Evolutionary conservation across 495 filamentous ascomycete genomes (phyloP).

Genomic region (Penicillium simplicissimum): DNA sequence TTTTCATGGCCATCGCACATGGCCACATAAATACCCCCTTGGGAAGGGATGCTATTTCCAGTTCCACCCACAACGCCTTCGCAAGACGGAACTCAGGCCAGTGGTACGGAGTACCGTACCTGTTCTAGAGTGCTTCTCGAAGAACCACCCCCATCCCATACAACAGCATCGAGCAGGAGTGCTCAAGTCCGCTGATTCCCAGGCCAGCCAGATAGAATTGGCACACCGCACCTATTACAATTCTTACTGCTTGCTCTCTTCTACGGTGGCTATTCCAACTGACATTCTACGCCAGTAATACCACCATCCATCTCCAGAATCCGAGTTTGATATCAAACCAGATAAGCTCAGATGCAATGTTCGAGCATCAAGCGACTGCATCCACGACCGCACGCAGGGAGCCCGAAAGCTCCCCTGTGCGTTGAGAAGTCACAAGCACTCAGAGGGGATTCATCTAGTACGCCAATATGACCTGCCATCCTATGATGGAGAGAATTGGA

Average conservation of each 20-base stretch:
- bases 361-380: conserved; percentile 44
- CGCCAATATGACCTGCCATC: conserved; percentile 58
- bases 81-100: neutral
- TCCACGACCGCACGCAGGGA: conserved; percentile 38
- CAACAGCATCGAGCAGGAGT: neutral
- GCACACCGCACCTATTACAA: neutral
- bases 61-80: neutral
- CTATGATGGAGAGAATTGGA: conserved; percentile 46
- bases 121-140: conserved; percentile 6
- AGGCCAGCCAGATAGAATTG: neutral
- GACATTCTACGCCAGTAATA: neutral
- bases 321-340: neutral
- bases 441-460: conserved; percentile 42
- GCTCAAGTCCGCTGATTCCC: neutral
- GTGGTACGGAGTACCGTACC: too few species aligned
- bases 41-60: conserved; percentile 4
- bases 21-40: neutral
- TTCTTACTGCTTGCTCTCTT: too few species aligned
- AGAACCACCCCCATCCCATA: neutral
- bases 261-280: too few species aligned
- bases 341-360: conserved; percentile 29
- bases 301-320: neutral
- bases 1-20: too few species aligned
- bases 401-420: conserved; percentile 25
- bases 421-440: conserved; percentile 37